A percentile compares a stretch with the other conserved stretches of the same genome.
phyloP scores from a whole-genome alignment of 768 basidiomycete genomes.

The Suillus cothurnatus region DNA sequence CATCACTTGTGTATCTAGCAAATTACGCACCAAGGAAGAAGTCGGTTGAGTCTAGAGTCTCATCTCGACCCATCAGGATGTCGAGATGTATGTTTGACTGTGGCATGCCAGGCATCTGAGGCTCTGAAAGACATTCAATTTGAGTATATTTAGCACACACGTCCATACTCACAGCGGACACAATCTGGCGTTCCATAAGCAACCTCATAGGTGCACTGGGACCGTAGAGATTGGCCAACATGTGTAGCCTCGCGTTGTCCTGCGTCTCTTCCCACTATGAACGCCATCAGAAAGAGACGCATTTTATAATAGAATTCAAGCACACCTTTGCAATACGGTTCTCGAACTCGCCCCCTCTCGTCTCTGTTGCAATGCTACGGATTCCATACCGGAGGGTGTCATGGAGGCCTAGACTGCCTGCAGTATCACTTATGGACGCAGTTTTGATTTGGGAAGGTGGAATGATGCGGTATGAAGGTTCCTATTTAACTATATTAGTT shows the following conservation, averaged over 20 bases:
- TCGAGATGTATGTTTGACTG: conserved; percentile 87
- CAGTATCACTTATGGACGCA: conserved; percentile 67
- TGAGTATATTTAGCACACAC: not conserved
- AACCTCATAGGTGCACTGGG: conserved; percentile 86
- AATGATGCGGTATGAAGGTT: conserved; percentile 62
- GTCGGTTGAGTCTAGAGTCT: conserved; percentile 75
- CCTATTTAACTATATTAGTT: conserved; percentile 27
- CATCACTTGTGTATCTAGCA: not conserved
- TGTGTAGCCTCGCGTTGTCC: conserved; percentile 79
- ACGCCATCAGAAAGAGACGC: not conserved
- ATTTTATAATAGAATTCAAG: conserved; percentile 6
- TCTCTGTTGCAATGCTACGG: conserved; percentile 76
- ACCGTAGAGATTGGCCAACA: conserved; percentile 84
- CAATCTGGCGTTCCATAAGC: conserved; percentile 93
- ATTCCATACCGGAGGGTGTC: conserved; percentile 88
- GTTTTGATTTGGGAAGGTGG: conserved; percentile 56
- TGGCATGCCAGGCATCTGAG: conserved; percentile 64
- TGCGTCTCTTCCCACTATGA: conserved; percentile 92
- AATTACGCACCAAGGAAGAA: conserved; percentile 69
- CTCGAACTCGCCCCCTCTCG: conserved; percentile 57
- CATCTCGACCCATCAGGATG: conserved; percentile 92
- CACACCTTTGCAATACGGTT: conserved; percentile 74
- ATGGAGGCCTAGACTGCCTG: conserved; percentile 80
- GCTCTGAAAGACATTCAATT: conserved; percentile 42
- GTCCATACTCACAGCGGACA: conserved; percentile 59